These are phyloP conservation scores for Intubia oerlemansii DNA, from an alignment of 2,329 filamentous ascomycete genomes.

Conservation along the genomic window DNA sequence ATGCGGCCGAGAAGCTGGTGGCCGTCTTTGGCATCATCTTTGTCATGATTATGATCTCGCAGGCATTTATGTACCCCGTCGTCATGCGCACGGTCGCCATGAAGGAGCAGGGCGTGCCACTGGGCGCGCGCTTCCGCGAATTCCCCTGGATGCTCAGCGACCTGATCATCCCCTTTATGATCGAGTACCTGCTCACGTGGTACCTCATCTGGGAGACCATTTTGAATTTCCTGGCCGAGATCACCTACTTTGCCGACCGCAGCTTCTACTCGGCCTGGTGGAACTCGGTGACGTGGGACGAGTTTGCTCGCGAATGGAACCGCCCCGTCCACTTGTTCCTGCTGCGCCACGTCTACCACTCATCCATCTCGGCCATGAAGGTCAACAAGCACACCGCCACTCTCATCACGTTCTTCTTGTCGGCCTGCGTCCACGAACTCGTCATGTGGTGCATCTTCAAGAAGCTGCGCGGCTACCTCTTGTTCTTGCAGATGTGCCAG, in stretches of 20 bases:
- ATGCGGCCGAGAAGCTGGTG: slow-evolving; percentile 48
- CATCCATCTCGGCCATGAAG: slow-evolving; percentile 50
- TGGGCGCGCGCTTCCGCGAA: slow-evolving; percentile 37
- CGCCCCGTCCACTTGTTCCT: slow-evolving; percentile 57
- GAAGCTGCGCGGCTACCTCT: slow-evolving; percentile 53
- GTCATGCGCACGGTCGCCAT: slow-evolving; percentile 44
- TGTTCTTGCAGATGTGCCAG: slow-evolving; percentile 54
- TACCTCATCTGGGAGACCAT: slow-evolving; percentile 65
- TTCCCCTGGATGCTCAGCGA: slow-evolving; percentile 61
- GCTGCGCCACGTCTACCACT: slow-evolving; percentile 60
- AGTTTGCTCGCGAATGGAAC: slow-evolving; percentile 68
- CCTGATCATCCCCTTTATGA: slow-evolving; percentile 57
- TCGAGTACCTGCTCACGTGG: slow-evolving; percentile 59
- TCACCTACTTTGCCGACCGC: slow-evolving; percentile 58
- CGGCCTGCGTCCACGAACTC: slow-evolving; percentile 50
- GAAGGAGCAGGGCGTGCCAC: slow-evolving; percentile 42
- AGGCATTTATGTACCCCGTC: slow-evolving; percentile 58
- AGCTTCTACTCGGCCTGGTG: slow-evolving; percentile 49
- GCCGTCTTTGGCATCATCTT: slow-evolving; percentile 54
- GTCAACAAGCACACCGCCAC: slow-evolving; percentile 51
- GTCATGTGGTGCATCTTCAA: slow-evolving; percentile 68
- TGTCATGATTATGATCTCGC: slow-evolving; percentile 60
- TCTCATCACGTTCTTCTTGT: slow-evolving; percentile 54
- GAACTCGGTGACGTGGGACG: slow-evolving; percentile 45
- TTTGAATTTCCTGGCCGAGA: slow-evolving; percentile 54